Conservation (phyloP, 352 stramenopile species). For the Hyphochytrium catenoides region DNA sequence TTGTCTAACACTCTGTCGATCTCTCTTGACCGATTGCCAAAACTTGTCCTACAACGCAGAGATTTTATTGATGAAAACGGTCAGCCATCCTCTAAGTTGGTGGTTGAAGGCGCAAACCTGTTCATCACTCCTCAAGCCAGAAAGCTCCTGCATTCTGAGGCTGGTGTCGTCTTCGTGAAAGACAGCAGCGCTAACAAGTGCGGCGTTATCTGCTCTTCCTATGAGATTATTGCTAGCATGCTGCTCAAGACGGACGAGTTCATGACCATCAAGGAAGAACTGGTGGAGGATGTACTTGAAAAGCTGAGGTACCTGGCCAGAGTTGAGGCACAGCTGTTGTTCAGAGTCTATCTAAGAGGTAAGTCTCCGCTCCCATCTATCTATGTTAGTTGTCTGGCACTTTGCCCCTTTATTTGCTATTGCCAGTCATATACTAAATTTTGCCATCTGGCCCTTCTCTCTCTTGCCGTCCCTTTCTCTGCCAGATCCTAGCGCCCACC, state of each 20-base stretch:
- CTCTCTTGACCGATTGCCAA: too few species aligned
- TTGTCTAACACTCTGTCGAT: slow-evolving; percentile 15
- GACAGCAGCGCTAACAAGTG: slow-evolving; percentile 51
- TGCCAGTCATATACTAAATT: slow-evolving; percentile 1
- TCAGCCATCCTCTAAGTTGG: slow-evolving; percentile 68
- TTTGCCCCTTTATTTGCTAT: slow-evolving; percentile 2
- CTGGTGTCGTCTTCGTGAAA: slow-evolving; percentile 8
- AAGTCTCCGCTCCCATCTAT: too few species aligned
- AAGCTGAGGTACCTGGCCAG: slow-evolving; percentile 75
- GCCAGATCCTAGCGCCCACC: slow-evolving; percentile 39
- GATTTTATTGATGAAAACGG: too few species aligned
- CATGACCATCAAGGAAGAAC: slow-evolving; percentile 75
- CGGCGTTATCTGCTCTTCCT: slow-evolving; percentile 48
- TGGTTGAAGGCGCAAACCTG: slow-evolving; percentile 93
- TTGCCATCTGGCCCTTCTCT: slow-evolving; percentile 6
- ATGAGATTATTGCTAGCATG: slow-evolving; percentile 77
- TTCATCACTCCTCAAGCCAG: slow-evolving; percentile 76
- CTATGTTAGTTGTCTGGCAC: slow-evolving; percentile 14
- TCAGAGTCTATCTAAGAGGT: slow-evolving; percentile 96
- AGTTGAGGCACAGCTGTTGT: slow-evolving; percentile 86
- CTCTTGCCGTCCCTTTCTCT: too few species aligned
- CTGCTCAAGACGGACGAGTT: slow-evolving; percentile 88
- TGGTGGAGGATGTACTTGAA: slow-evolving; percentile 78
- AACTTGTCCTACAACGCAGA: too few species aligned
- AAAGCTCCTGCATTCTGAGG: slow-evolving; percentile 19